Evolutionary conservation across 345 rosid genomes (phyloP).

Genomic region (Cardamine occulta): DNA sequence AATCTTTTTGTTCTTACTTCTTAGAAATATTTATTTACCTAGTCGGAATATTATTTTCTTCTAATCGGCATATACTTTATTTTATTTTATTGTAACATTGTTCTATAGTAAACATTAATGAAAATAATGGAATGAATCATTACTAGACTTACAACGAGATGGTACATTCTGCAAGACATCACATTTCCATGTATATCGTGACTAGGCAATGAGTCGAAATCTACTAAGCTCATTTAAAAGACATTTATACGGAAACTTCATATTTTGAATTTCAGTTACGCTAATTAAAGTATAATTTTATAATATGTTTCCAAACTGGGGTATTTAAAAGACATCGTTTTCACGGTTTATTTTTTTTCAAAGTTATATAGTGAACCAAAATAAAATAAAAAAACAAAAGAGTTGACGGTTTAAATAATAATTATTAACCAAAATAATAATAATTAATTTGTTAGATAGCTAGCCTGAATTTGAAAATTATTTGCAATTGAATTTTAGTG

Average conservation of each 20-base stretch:
- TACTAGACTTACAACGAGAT: slow-evolving; percentile 12
- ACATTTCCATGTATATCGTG: slow-evolving; percentile 35
- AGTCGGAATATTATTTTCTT: background rate
- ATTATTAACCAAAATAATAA: background rate
- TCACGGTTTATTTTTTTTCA: no score
- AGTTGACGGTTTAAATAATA: background rate
- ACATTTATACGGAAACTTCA: slow-evolving; percentile 24
- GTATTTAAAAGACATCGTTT: background rate
- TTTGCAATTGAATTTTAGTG: background rate
- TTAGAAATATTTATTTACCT: background rate
- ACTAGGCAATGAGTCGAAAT: slow-evolving; percentile 38
- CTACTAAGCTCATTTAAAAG: background rate
- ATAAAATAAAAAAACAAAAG: background rate
- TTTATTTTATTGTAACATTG: background rate
- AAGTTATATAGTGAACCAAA: background rate
- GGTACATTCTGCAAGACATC: slow-evolving; percentile 21
- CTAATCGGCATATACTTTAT: background rate
- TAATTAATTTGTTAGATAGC: background rate
- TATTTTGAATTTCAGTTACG: background rate
- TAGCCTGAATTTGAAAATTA: background rate
- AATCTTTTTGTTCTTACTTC: background rate
- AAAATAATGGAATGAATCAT: background rate
- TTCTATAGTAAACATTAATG: background rate
- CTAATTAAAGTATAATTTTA: background rate
- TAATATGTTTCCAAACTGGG: background rate